Percentiles rank a stretch among this genome's conserved stretches.
These are phyloP conservation scores for Flaveria linearis DNA, from an alignment of 129 eudicot genomes.

Conservation along the genomic window DNA sequence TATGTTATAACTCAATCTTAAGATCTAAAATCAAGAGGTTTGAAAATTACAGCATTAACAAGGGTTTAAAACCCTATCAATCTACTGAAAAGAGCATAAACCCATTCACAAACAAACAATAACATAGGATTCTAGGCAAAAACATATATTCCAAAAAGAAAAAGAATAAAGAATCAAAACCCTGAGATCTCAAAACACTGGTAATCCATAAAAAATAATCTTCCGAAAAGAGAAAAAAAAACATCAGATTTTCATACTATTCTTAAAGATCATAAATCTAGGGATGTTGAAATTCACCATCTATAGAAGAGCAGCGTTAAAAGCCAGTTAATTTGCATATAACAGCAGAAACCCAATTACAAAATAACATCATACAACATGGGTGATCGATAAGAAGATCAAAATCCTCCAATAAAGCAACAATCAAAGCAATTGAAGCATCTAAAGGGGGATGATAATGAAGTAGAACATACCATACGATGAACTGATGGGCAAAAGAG, in stretches of 20 bases:
- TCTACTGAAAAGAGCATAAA: conserved; percentile 17
- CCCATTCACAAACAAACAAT: conserved; percentile 10
- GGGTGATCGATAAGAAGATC: background rate
- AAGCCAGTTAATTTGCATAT: background rate
- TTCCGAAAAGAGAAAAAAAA: background rate
- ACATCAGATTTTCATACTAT: background rate
- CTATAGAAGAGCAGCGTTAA: background rate
- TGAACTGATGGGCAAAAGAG: conserved; percentile 18
- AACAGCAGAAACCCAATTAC: conserved; percentile 15
- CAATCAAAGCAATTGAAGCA: conserved; percentile 23
- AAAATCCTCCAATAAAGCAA: background rate
- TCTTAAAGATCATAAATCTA: conserved; percentile 1
- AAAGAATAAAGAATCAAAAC: conserved; percentile 2
- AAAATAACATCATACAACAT: background rate
- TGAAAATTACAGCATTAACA: background rate
- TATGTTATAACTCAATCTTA: background rate
- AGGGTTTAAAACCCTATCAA: conserved; percentile 12
- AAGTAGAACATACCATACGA: conserved; percentile 6
- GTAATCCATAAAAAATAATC: background rate
- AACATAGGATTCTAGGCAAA: conserved; percentile 7
- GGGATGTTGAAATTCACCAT: background rate
- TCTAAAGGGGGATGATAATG: background rate
- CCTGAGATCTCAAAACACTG: conserved; percentile 26
- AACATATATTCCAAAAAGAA: background rate
- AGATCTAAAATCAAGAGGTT: background rate